Evolutionary conservation across 352 stramenopile species (phyloP).

Genomic region (Phytophthora quininea): DNA sequence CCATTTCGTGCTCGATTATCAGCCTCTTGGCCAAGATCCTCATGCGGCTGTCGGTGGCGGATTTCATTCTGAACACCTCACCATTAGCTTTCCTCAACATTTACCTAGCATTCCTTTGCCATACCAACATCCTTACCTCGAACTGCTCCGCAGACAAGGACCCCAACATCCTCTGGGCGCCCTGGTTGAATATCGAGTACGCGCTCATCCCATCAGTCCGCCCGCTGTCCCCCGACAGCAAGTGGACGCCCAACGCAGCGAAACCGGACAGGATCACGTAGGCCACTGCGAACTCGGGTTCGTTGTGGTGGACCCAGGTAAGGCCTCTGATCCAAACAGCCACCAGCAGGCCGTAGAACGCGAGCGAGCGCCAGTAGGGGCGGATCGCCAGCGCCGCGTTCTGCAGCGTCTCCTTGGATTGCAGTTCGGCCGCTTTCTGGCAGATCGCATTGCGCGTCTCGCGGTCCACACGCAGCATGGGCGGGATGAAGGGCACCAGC

Average conservation of each 20-base stretch:
- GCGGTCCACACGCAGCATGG: slow-evolving; percentile 77
- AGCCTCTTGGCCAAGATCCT: slow-evolving; percentile 22
- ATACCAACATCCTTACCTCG: slow-evolving; percentile 46
- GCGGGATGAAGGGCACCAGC: slow-evolving; percentile 85
- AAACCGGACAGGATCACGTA: slow-evolving; percentile 75
- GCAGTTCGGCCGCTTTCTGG: slow-evolving; percentile 34
- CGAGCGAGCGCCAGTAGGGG: slow-evolving; percentile 31
- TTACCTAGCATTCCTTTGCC: no score
- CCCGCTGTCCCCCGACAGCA: slow-evolving; percentile 33
- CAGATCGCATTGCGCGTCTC: slow-evolving; percentile 64
- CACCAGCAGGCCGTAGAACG: slow-evolving; percentile 18
- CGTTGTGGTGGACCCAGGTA: slow-evolving; percentile 50
- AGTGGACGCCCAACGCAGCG: slow-evolving; percentile 39
- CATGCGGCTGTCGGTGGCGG: slow-evolving; percentile 51
- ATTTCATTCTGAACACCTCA: slow-evolving; percentile 66
- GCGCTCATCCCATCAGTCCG: slow-evolving; percentile 54
- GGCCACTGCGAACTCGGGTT: slow-evolving; percentile 58
- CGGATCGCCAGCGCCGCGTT: slow-evolving; percentile 20
- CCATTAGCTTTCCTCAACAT: no score
- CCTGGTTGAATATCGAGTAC: slow-evolving; percentile 86
- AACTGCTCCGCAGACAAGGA: slow-evolving; percentile 86
- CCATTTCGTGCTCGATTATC: slow-evolving; percentile 2
- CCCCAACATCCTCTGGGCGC: slow-evolving; percentile 70
- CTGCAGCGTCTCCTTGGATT: slow-evolving; percentile 41
- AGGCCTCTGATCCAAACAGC: slow-evolving; percentile 54